These are phyloP conservation scores for Hyaloraphidium curvatum DNA, from an alignment of 192 early-diverging fungal species.

Conservation along the genomic window DNA sequence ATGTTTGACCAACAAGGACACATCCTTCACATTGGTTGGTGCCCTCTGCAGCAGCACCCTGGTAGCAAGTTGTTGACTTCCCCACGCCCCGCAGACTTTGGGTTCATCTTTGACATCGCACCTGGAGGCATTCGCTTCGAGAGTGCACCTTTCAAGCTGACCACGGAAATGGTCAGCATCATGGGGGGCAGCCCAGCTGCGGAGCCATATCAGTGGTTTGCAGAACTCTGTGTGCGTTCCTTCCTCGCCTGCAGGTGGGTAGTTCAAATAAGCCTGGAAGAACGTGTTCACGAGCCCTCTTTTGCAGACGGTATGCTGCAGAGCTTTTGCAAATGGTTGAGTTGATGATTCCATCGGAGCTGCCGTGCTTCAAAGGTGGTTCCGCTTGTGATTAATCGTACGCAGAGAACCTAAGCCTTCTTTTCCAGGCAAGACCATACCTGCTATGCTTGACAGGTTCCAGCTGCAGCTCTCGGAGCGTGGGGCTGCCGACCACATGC, in stretches of 20 bases:
- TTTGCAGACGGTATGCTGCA: conserved; percentile 66
- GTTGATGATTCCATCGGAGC: conserved; percentile 85
- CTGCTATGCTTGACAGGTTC: conserved; percentile 69
- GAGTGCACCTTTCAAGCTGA: conserved; percentile 92
- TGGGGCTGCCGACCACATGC: conserved; percentile 90
- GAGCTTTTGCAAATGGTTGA: conserved; percentile 73
- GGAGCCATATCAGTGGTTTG: conserved; percentile 72
- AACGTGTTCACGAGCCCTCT: neutral
- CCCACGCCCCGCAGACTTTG: conserved; percentile 67
- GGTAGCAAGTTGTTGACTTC: neutral
- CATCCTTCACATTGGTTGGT: conserved; percentile 79
- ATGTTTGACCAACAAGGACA: conserved; percentile 96
- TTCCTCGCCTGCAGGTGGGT: conserved; percentile 58
- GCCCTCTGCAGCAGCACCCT: neutral
- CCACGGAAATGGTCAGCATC: conserved; percentile 87
- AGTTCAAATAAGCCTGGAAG: neutral
- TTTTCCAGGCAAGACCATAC: conserved; percentile 40
- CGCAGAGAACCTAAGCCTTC: conserved; percentile 3
- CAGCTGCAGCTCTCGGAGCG: conserved; percentile 74
- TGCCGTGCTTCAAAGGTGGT: conserved; percentile 87
- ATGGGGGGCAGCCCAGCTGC: conserved; percentile 77
- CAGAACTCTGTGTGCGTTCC: conserved; percentile 72
- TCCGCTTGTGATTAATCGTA: neutral
- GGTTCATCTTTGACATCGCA: conserved; percentile 96
- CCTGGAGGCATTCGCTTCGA: conserved; percentile 90